Evolutionary conservation across 1,139 yeast species (phyloP), one percentile per base, ranked within the genome.

Genomic region (Blastobotrys aristatus): DNA sequence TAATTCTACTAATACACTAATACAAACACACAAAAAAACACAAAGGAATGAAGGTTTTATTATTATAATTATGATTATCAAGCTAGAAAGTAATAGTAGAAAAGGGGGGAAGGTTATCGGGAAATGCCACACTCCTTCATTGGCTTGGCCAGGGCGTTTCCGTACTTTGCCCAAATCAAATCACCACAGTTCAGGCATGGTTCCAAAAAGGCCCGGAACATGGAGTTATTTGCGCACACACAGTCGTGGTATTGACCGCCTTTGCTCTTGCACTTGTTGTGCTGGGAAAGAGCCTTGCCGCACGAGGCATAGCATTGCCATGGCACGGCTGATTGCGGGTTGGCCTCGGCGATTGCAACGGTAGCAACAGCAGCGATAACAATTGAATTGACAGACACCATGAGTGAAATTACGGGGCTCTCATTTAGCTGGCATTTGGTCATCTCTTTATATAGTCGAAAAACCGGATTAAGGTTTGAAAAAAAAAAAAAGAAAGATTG

Each of bases 301-400:
- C 48, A 46, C 18, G 35, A 33, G 20, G 43, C 38, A 22, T 43
- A 34, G 14, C 47, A 43, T 32, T 43, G 47, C 42, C 43, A 43
- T 30, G 47, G 43, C 24, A 31, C 46, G 24, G 18, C 36, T 6
- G 11, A 18, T 11, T 30, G 5, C 5, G 32, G 16, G 14, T 6
- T n/a, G 13, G 32, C 32, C 16, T 30, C 32, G 16, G 32, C 32
- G 13, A 30, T 30, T 10, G 32, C 32, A n/a, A 30, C 16, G 32
- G 32, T 30, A n/a, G 32, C 32, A n/a, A 30, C 16, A 30, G 32
- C 14, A 30, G 16, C 32, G 32, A 7, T 7, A n/a, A 30, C 14
- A n/a, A 30, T 30, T 7, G 16, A 10, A 7, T 30, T 30, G 13
- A n/a, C 32, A 30, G 32, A 30, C 16, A 30, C 32, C 32, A 30